Evolutionary conservation across 768 basidiomycete genomes (phyloP).

Genomic region (Scleroderma bovista): DNA sequence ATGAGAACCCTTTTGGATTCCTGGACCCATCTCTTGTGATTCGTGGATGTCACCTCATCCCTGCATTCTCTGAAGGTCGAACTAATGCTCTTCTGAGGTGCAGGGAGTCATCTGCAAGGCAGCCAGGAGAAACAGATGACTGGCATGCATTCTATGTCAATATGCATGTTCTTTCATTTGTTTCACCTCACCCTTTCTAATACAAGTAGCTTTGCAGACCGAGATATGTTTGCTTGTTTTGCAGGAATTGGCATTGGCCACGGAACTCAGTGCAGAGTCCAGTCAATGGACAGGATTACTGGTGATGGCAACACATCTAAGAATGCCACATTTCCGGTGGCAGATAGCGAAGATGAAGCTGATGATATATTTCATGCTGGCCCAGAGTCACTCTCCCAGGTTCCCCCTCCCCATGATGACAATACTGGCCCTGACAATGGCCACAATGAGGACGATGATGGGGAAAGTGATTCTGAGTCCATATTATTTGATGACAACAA

Average conservation of each 20-base stretch:
- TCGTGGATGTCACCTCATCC: slow-evolving; percentile 20
- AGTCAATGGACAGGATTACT: no score
- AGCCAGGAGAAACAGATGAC: neutral
- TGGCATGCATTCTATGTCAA: slow-evolving; percentile 14
- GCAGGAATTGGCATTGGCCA: slow-evolving; percentile 25
- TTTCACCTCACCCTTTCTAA: no score
- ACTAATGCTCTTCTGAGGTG: slow-evolving; percentile 6
- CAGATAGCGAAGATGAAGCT: no score
- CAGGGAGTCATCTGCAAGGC: slow-evolving; percentile 1
- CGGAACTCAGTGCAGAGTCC: neutral
- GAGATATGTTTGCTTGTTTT: slow-evolving; percentile 36
- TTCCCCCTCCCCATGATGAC: no score
- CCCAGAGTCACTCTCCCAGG: no score
- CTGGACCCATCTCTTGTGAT: slow-evolving; percentile 17
- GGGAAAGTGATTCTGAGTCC: no score
- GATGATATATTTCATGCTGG: no score
- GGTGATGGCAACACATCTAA: no score
- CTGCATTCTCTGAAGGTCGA: slow-evolving; percentile 16
- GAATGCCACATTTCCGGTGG: no score
- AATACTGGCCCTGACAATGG: no score
- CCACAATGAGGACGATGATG: no score
- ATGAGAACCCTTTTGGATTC: slow-evolving; percentile 18
- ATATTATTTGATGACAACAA: no score
- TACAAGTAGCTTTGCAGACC: slow-evolving; percentile 32
- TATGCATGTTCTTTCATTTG: slow-evolving; percentile 2